phyloP scores from a whole-genome alignment of 768 basidiomycete genomes.

The Pholiota microspora region DNA sequence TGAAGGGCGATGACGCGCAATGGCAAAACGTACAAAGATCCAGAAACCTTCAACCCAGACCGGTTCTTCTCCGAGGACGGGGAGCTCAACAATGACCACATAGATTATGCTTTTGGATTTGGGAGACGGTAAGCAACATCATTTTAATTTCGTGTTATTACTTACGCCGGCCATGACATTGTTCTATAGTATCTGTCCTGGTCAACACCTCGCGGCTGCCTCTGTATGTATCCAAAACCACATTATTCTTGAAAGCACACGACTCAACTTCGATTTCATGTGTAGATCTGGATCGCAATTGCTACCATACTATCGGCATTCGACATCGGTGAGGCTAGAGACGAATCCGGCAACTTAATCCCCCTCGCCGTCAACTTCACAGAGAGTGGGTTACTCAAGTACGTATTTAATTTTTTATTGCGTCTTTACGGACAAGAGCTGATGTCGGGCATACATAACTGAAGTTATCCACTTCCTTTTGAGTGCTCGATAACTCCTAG shows the following conservation, averaged over 20 bases:
- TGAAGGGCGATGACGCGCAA: conserved; percentile 23
- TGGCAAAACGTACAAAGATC: conserved; percentile 18
- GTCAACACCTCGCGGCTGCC: not conserved
- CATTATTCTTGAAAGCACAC: too few species aligned
- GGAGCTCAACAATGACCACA: conserved; percentile 7
- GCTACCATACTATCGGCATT: conserved; percentile 29
- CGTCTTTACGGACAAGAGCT: not conserved
- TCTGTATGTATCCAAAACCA: not conserved
- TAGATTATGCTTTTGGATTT: conserved; percentile 17
- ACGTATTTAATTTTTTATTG: not conserved
- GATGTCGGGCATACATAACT: too few species aligned
- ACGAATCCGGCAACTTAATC: conserved; percentile 22
- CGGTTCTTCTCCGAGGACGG: conserved; percentile 20
- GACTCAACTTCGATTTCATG: not conserved
- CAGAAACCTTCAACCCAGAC: conserved; percentile 24
- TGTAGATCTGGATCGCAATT: conserved; percentile 20
- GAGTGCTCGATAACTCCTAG: not conserved
- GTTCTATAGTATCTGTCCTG: not conserved
- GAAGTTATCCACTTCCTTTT: not conserved
- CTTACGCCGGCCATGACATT: too few species aligned
- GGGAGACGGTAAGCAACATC: conserved; percentile 22
- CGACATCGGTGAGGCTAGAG: conserved; percentile 24
- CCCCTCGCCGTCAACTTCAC: conserved; percentile 8
- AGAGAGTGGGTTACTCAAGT: not conserved
- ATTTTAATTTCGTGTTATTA: too few species aligned